Base-by-base conservation (phyloP, 192 early-diverging fungal genomes). In the Thoreauomyces humboldtii region DNA sequence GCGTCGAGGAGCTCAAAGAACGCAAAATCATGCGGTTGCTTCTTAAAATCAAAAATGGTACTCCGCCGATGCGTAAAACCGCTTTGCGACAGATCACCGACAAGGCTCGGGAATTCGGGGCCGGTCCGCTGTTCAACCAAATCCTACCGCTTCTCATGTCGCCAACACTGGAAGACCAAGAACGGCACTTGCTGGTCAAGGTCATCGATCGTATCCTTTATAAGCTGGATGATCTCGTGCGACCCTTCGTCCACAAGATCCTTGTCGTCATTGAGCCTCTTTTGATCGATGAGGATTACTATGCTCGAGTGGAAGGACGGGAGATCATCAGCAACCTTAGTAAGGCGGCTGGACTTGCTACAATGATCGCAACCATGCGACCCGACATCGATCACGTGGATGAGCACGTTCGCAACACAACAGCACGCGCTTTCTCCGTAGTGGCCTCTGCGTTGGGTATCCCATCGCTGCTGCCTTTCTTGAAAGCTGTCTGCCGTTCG, bases 361-460 rank as follows among this genome's bases (percentile, higher is more conserved):
- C 94, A 31, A 98, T 99, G 97, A 95, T 99, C 62, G 87, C 95
- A 24, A 94, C 93, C 9, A 94, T 99, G 97, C 89, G 95, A n/a
- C 95, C 95, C 4, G 95, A 98, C 74, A 95, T 99, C 65, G 96
- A 99, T 73, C 93, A 98, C 66, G 84, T 82, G 1, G 95, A 99
- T 76, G 97, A 98, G 77, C 98, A 94, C 63, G 95, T 99, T 15
- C 86, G 97, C 60, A 98, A 97, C 75, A 98, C 96, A 9, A 98
- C 96, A 0, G 93, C 97, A 4, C 88, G 94, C 35, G 97, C 97
- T 7, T 94, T 99, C 69, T 89, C 95, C 0, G 96, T 99, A 1
- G 96, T 99, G 21, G 96, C 94, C 0, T 92, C 92, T 19, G 95
- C 96, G 2, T 83, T 98, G 56, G 80, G 97, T 61, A 94, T 99